Conservation (phyloP, 345 rosid species). For the Salix brachista region DNA sequence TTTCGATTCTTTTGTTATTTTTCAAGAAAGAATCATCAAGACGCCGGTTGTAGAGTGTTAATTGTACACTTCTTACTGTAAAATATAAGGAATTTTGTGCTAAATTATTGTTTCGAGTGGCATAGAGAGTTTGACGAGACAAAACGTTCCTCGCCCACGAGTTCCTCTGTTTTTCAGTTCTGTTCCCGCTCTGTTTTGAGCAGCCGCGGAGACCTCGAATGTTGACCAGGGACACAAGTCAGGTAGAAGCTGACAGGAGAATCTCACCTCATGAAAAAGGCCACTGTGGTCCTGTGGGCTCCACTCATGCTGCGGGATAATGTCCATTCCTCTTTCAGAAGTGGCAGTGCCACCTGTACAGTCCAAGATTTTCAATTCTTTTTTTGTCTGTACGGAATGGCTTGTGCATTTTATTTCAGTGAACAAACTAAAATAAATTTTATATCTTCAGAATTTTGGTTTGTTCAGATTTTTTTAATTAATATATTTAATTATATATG, state of each 20-base stretch:
- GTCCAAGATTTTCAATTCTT: too few relatives aligned
- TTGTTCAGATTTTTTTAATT: too few relatives aligned
- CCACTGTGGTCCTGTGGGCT: background rate
- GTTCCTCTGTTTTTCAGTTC: background rate
- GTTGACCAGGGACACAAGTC: background rate
- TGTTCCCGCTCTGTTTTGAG: background rate
- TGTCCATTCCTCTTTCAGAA: too few relatives aligned
- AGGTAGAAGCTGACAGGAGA: background rate
- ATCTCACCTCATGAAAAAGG: conserved; percentile 14
- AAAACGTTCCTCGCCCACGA: background rate
- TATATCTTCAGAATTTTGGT: too few relatives aligned
- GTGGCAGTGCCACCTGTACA: background rate
- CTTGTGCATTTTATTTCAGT: too few relatives aligned
- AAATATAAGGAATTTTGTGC: background rate
- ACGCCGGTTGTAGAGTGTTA: background rate
- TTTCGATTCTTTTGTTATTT: background rate
- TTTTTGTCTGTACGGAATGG: too few relatives aligned
- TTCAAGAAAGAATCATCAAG: background rate
- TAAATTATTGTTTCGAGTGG: background rate
- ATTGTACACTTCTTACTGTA: background rate
- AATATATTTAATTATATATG: too few relatives aligned
- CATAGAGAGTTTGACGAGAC: background rate
- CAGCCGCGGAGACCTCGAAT: background rate
- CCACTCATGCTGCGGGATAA: too few relatives aligned
- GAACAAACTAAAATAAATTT: too few relatives aligned